A percentile compares a stretch with the other conserved stretches of the same genome.
These are phyloP conservation scores for Plasmopara viticola DNA, from an alignment of 352 stramenopile genomes.

Conservation along the genomic window DNA sequence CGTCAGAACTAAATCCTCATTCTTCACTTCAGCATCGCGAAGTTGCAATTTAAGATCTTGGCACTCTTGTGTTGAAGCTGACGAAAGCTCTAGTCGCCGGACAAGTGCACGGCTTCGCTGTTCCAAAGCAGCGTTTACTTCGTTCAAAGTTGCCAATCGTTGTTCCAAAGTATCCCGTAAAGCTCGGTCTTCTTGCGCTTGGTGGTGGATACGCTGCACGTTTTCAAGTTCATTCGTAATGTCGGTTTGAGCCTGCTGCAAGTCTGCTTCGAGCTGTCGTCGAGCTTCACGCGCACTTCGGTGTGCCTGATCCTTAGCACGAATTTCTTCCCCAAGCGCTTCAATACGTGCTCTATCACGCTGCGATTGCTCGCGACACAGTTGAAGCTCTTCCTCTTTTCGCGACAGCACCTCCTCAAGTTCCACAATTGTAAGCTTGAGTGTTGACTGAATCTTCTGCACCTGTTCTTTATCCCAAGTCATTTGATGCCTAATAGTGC, in stretches of 20 bases:
- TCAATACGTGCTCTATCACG: constrained; percentile 50
- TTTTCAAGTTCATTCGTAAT: constrained; percentile 51
- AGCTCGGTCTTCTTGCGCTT: constrained; percentile 42
- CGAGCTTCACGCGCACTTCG: constrained; percentile 24
- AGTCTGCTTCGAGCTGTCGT: constrained; percentile 44
- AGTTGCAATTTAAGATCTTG: constrained; percentile 64
- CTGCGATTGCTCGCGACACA: constrained; percentile 43
- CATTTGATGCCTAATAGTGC: constrained; percentile 14
- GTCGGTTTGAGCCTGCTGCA: constrained; percentile 48
- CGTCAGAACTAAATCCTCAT: constrained; percentile 60
- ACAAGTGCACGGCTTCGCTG: constrained; percentile 65
- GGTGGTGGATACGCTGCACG: constrained; percentile 36
- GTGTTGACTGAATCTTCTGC: constrained; percentile 62
- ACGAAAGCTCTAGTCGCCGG: constrained; percentile 48
- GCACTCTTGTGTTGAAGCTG: constrained; percentile 38
- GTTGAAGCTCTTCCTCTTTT: constrained; percentile 53
- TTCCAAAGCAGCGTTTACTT: constrained; percentile 69
- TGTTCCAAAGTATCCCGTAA: constrained; percentile 55
- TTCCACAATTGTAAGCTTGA: constrained; percentile 68
- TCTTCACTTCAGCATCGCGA: constrained; percentile 56
- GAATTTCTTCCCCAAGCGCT: constrained; percentile 46
- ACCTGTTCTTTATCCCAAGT: constrained; percentile 70
- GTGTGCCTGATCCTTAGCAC: constrained; percentile 33
- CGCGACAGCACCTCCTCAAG: constrained; percentile 67
- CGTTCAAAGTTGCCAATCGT: constrained; percentile 61